Percentiles rank a stretch among this genome's conserved stretches.
Conservation (phyloP, 2,329 filamentous ascomycete species). For the Colletotrichum nymphaeae region DNA sequence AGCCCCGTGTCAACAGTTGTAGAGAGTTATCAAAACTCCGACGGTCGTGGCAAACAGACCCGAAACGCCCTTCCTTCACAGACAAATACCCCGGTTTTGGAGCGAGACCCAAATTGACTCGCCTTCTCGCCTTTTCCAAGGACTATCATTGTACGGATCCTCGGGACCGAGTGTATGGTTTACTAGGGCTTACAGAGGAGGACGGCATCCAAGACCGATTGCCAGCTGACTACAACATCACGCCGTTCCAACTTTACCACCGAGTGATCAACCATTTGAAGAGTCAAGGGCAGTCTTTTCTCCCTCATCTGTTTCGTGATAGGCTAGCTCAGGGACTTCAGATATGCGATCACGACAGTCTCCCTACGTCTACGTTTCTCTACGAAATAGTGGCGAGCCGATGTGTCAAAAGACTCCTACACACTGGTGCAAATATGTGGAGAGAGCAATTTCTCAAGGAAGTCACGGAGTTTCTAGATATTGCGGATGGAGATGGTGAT, state of each 20-base stretch:
- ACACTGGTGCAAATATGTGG: not conserved
- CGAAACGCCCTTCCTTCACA: slow-evolving; percentile 3
- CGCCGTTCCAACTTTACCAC: slow-evolving; percentile 7
- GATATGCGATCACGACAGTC: not conserved
- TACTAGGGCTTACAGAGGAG: slow-evolving; percentile 37
- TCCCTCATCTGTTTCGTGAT: not conserved
- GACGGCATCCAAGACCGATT: not conserved
- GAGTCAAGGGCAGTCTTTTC: not conserved
- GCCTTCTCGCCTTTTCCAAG: slow-evolving; percentile 37
- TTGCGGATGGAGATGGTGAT: not conserved
- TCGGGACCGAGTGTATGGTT: slow-evolving; percentile 40
- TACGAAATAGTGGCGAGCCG: slow-evolving; percentile 9
- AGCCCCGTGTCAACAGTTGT: not conserved
- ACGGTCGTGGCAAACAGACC: not conserved
- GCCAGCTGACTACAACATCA: slow-evolving; percentile 13
- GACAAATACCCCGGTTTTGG: slow-evolving; percentile 14
- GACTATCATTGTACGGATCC: slow-evolving; percentile 35
- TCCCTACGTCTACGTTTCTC: not conserved
- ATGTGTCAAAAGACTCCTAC: not conserved
- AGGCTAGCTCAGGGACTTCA: slow-evolving; percentile 15
- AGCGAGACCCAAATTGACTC: slow-evolving; percentile 35
- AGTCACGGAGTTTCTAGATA: not conserved
- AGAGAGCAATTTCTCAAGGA: not conserved
- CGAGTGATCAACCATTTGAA: slow-evolving; percentile 17
- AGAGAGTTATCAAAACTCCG: slow-evolving; percentile 14